phyloP scores from a whole-genome alignment of 805 yeast genomes.

The Ogataea pini region DNA sequence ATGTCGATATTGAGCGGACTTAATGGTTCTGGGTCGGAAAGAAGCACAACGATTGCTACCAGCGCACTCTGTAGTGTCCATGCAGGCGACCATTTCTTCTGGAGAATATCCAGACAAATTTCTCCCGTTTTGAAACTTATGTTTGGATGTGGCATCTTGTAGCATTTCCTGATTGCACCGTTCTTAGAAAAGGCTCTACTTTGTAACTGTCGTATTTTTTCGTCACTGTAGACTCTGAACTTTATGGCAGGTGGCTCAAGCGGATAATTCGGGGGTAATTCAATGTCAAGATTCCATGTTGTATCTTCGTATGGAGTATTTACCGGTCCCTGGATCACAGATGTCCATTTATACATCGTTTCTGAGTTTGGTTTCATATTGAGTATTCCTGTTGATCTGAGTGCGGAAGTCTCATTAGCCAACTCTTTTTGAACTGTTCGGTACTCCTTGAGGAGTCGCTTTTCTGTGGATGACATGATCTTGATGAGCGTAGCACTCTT shows the following conservation, averaged over 20 bases:
- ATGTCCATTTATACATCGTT: conserved; percentile 51
- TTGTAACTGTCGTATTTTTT: conserved; percentile 10
- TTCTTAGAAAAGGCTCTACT: neutral
- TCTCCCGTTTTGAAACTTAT: conserved; percentile 59
- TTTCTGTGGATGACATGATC: conserved; percentile 29
- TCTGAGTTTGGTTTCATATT: conserved; percentile 44
- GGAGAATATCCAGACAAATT: conserved; percentile 67
- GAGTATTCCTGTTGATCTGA: conserved; percentile 36
- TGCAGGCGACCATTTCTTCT: conserved; percentile 69
- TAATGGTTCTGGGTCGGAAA: conserved; percentile 68
- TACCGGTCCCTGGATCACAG: conserved; percentile 51
- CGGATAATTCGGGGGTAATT: conserved; percentile 54
- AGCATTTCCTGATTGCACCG: conserved; percentile 22
- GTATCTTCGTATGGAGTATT: conserved; percentile 56
- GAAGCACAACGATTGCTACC: conserved; percentile 56
- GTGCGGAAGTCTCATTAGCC: conserved; percentile 19
- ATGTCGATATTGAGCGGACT: conserved; percentile 72
- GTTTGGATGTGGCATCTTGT: conserved; percentile 49
- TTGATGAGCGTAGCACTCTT: too few species aligned
- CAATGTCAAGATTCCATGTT: conserved; percentile 50
- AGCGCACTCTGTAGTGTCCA: conserved; percentile 61
- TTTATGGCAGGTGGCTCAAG: conserved; percentile 54
- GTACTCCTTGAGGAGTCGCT: conserved; percentile 41
- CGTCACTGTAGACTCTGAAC: conserved; percentile 36
- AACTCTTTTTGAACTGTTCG: conserved; percentile 34